phyloP scores from a whole-genome alignment of 108 stramenopile genomes.

The Tribonema minus region DNA sequence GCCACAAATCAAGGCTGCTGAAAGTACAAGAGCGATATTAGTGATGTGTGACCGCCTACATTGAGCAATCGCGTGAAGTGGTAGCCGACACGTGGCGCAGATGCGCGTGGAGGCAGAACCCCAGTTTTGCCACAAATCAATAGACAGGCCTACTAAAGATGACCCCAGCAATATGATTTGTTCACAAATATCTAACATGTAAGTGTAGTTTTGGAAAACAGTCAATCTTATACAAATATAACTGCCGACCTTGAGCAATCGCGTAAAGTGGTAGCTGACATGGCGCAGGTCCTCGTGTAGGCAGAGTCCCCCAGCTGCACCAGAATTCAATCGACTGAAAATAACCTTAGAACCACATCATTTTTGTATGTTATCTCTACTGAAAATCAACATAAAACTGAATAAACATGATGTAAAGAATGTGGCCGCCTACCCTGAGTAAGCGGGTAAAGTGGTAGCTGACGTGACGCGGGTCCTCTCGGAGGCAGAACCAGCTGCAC shows the following conservation, averaged over 20 bases:
- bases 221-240: background rate
- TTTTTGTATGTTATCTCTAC: no score
- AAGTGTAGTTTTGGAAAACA: background rate
- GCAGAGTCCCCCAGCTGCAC: no score
- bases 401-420: no score
- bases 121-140: background rate
- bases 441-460: background rate
- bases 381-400: no score
- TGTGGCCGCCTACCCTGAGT: background rate
- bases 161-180: no score
- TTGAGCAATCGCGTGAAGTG: background rate
- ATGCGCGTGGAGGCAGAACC: background rate
- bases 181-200: background rate
- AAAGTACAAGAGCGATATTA: no score
- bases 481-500: background rate
- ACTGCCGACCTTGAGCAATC: conserved; percentile 32
- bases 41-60: background rate
- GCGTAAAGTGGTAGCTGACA: conserved; percentile 30
- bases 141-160: background rate
- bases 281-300: conserved; percentile 45
- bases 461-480: background rate
- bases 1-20: no score
- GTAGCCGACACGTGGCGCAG: background rate
- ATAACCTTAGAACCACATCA: no score
- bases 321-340: no score